Evolutionary conservation across 1,284 basidiomycete genomes (phyloP).

Genomic region (Sporisorium exsertum): DNA sequence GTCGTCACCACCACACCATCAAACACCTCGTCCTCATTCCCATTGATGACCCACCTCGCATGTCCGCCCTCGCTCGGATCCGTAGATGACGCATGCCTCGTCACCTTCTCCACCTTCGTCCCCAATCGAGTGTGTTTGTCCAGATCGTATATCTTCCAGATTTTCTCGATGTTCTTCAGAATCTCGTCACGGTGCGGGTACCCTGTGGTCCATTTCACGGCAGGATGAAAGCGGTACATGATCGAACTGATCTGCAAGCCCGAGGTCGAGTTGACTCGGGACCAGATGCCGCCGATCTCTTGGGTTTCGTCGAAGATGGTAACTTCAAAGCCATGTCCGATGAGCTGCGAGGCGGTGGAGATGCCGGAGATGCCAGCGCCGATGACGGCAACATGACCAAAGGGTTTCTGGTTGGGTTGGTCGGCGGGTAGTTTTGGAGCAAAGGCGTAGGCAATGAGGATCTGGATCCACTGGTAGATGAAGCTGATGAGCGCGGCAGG

Average conservation of each 20-base stretch:
- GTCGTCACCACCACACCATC: constrained; percentile 75
- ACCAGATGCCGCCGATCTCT: constrained; percentile 74
- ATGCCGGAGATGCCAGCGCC: constrained; percentile 70
- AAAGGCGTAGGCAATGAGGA: constrained; percentile 58
- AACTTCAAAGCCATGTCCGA: constrained; percentile 67
- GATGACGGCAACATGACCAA: constrained; percentile 68
- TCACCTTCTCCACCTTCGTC: constrained; percentile 66
- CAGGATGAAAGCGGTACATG: constrained; percentile 69
- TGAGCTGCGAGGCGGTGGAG: constrained; percentile 67
- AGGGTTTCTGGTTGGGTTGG: constrained; percentile 44
- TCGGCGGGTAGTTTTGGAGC: constrained; percentile 54
- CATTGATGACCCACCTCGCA: constrained; percentile 74
- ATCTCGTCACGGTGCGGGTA: constrained; percentile 76
- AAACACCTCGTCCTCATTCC: constrained; percentile 71
- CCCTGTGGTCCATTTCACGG: constrained; percentile 52
- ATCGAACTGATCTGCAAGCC: constrained; percentile 76
- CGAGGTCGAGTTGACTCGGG: constrained; percentile 75
- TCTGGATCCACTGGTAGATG: constrained; percentile 62
- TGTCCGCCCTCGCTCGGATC: constrained; percentile 70
- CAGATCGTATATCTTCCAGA: constrained; percentile 75
- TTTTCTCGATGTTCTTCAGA: constrained; percentile 73
- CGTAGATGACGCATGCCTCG: constrained; percentile 63
- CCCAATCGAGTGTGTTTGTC: constrained; percentile 74
- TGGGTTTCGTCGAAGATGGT: constrained; percentile 67
- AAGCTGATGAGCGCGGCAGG: constrained; percentile 36